These are phyloP conservation scores for Fusarium haematococcum DNA, from an alignment of 2,329 filamentous ascomycete genomes.

Conservation along the genomic window DNA sequence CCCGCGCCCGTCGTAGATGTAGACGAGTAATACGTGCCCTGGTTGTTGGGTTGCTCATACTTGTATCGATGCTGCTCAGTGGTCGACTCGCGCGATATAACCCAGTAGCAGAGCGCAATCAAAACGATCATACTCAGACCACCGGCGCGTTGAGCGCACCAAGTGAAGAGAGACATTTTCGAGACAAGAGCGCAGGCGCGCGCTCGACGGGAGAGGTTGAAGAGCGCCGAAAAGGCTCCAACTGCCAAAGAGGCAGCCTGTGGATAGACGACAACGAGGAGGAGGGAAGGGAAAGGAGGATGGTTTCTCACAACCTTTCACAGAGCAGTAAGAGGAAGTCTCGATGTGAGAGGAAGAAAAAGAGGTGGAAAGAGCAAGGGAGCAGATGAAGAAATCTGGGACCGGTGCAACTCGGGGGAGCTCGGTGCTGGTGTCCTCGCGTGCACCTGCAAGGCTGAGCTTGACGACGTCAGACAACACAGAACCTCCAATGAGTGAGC, in stretches of 20 bases:
- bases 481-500: not conserved
- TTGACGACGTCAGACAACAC: not conserved
- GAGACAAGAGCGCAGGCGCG: not conserved
- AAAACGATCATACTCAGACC: slow-evolving; percentile 66
- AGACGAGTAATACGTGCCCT: slow-evolving; percentile 46
- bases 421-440: not conserved
- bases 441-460: slow-evolving; percentile 9
- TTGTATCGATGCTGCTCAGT: slow-evolving; percentile 58
- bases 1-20: slow-evolving; percentile 56
- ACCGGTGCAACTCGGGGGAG: not conserved
- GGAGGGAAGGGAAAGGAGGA: slow-evolving; percentile 1
- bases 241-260: slow-evolving; percentile 7
- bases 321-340: not conserved
- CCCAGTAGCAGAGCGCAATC: slow-evolving; percentile 64
- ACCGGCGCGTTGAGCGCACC: slow-evolving; percentile 66
- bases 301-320: not conserved
- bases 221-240: slow-evolving; percentile 4
- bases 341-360: not conserved
- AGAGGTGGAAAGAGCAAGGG: not conserved
- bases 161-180: slow-evolving; percentile 65
- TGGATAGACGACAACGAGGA: not conserved
- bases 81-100: slow-evolving; percentile 63
- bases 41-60: slow-evolving; percentile 54
- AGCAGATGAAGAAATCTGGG: slow-evolving; percentile 7
- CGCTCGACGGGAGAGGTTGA: not conserved